Conservation (phyloP, 257 asterid species). For the Mentha longifolia region DNA sequence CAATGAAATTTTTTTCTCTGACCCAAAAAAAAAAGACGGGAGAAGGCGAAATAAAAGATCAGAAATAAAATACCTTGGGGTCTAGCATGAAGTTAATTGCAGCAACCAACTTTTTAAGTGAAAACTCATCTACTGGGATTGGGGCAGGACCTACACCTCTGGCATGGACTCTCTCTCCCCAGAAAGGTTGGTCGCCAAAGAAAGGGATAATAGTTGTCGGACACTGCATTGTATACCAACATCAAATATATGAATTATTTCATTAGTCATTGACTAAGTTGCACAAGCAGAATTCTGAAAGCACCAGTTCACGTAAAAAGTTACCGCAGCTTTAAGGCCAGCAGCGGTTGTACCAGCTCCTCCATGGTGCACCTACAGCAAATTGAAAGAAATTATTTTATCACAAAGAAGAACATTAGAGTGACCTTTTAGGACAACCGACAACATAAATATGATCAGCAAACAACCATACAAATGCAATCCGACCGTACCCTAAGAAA, state of each 20-base stretch:
- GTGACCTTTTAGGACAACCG: not conserved
- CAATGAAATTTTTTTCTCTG: no score
- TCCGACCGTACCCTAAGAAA: not conserved
- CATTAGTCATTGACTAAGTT: not conserved
- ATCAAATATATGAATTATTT: not conserved
- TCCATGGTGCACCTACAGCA: constrained; percentile 92
- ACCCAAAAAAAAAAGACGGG: no score
- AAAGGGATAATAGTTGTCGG: constrained; percentile 90
- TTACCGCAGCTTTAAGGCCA: constrained; percentile 97
- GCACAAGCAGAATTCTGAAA: not conserved
- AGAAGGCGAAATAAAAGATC: not conserved
- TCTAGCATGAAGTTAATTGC: constrained; percentile 83
- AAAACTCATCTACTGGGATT: constrained; percentile 83
- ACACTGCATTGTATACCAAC: constrained; percentile 55
- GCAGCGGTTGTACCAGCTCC: constrained; percentile 99
- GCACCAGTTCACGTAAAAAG: constrained; percentile 1
- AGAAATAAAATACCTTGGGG: constrained; percentile 57
- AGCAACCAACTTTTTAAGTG: constrained; percentile 66
- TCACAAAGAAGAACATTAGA: constrained; percentile 21
- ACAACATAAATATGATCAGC: not conserved
- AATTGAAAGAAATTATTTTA: constrained; percentile 52
- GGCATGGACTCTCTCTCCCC: constrained; percentile 94
- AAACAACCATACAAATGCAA: not conserved
- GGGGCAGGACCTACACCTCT: constrained; percentile 90
- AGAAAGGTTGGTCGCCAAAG: constrained; percentile 94